Evolutionary conservation across 2,329 filamentous ascomycete species (phyloP).

Genomic region (Arthrobotrys sphaeroides): DNA sequence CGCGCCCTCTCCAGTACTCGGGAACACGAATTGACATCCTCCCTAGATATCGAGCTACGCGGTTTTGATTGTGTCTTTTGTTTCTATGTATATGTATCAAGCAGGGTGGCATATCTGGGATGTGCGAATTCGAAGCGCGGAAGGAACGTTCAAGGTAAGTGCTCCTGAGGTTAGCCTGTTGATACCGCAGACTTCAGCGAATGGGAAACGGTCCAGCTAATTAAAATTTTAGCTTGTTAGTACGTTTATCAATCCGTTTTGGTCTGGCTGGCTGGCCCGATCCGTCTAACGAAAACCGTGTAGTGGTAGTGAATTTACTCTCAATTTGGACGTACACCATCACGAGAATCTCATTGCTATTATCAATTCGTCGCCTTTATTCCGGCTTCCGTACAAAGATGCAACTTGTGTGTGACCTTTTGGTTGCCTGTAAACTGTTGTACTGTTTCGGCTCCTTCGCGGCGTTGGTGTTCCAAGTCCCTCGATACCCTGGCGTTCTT

Average conservation of each 20-base stretch:
- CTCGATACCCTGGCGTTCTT: slow-evolving; percentile 35
- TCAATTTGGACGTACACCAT: slow-evolving; percentile 50
- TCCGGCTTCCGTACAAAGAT: slow-evolving; percentile 43
- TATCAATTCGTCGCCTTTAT: slow-evolving; percentile 47
- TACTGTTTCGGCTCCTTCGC: slow-evolving; percentile 38
- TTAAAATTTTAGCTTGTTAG: slow-evolving; percentile 29
- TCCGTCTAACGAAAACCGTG: not conserved
- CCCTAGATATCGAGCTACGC: slow-evolving; percentile 34
- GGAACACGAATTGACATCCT: too few relatives aligned
- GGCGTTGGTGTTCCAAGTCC: slow-evolving; percentile 44
- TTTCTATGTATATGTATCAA: slow-evolving; percentile 40
- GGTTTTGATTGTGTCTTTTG: slow-evolving; percentile 27
- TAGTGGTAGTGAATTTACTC: slow-evolving; percentile 41
- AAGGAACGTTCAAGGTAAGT: slow-evolving; percentile 44
- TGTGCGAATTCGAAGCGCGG: slow-evolving; percentile 42
- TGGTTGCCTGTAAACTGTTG: slow-evolving; percentile 41
- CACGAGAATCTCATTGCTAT: slow-evolving; percentile 35
- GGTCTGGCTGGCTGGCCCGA: too few relatives aligned
- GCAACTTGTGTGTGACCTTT: slow-evolving; percentile 41
- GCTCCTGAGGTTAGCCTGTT: not conserved
- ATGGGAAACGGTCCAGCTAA: not conserved
- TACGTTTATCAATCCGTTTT: slow-evolving; percentile 8
- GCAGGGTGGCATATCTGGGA: slow-evolving; percentile 52
- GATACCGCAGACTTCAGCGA: not conserved
- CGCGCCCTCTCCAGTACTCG: too few relatives aligned